A percentile compares a stretch with the other conserved stretches of the same genome.
Evolutionary conservation across 768 basidiomycete species (phyloP).

Genomic region (Amanita rimosa): DNA sequence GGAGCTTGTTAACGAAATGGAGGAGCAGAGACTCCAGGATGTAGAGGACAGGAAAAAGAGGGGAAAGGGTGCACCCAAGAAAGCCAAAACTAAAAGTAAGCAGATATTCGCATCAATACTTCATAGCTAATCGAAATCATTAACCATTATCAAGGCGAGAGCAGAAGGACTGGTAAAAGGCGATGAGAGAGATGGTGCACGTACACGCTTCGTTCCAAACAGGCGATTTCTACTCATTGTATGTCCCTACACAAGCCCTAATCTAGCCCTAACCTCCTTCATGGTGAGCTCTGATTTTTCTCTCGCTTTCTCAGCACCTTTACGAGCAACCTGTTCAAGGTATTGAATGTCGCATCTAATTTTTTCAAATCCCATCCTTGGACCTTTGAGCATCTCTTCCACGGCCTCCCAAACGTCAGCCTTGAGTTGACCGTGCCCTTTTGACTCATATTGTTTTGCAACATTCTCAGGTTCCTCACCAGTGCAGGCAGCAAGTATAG

Average conservation of each 20-base stretch:
- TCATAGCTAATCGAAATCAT: neutral
- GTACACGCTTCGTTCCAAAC: neutral
- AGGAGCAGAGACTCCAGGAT: constrained; percentile 59
- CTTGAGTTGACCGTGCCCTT: constrained; percentile 63
- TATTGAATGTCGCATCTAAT: constrained; percentile 50
- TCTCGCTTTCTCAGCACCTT: constrained; percentile 55
- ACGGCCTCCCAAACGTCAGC: constrained; percentile 64
- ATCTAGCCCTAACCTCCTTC: constrained; percentile 48
- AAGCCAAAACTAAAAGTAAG: constrained; percentile 60
- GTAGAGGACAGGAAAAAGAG: constrained; percentile 56
- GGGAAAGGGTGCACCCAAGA: constrained; percentile 79
- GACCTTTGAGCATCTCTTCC: constrained; percentile 49
- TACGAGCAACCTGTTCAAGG: constrained; percentile 46
- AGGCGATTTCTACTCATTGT: neutral
- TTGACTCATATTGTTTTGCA: constrained; percentile 37
- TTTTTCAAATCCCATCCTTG: constrained; percentile 59
- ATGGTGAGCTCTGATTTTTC: constrained; percentile 54
- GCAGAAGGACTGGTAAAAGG: constrained; percentile 6
- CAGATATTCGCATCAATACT: constrained; percentile 2
- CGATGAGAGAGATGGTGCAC: neutral
- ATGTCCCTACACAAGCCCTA: constrained; percentile 34
- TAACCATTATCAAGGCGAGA: constrained; percentile 2
- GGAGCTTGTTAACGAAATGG: constrained; percentile 52
- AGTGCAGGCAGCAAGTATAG: constrained; percentile 69
- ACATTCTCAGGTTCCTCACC: constrained; percentile 31